Evolutionary conservation across 192 early-diverging fungal genomes (phyloP).

Genomic region (Rhizoclosmatium sp.): DNA sequence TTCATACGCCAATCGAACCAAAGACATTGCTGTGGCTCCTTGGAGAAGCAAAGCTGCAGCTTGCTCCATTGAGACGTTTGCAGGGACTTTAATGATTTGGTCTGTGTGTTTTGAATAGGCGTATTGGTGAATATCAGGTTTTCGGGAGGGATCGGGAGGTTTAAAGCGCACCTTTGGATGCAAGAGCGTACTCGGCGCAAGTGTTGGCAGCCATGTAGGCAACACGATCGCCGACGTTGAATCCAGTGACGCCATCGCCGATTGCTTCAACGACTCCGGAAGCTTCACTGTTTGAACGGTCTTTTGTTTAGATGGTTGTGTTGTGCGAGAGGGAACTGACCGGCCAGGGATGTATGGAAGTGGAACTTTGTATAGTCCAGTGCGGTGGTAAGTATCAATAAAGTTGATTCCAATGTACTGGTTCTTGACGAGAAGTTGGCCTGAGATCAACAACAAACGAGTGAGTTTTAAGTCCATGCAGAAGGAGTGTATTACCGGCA

Average conservation of each 20-base stretch:
- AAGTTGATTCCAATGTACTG: slow-evolving; percentile 83
- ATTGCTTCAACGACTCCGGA: slow-evolving; percentile 81
- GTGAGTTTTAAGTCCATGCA: neutral
- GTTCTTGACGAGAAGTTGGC: slow-evolving; percentile 78
- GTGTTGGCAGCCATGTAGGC: slow-evolving; percentile 68
- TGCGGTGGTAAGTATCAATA: slow-evolving; percentile 90
- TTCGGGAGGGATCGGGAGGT: neutral
- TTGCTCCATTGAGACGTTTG: slow-evolving; percentile 58
- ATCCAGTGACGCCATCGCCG: slow-evolving; percentile 64
- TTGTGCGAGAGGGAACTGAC: neutral
- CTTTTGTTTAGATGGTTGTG: neutral
- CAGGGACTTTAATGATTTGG: slow-evolving; percentile 50
- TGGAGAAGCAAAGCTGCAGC: slow-evolving; percentile 79
- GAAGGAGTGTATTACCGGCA: neutral
- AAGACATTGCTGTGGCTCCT: slow-evolving; percentile 77
- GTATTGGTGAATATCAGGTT: neutral
- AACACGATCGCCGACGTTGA: slow-evolving; percentile 84
- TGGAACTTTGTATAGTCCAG: slow-evolving; percentile 73
- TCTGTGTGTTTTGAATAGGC: slow-evolving; percentile 1
- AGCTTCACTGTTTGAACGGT: slow-evolving; percentile 63
- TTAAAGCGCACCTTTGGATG: slow-evolving; percentile 13
- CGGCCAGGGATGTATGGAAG: slow-evolving; percentile 77
- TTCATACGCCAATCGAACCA: slow-evolving; percentile 73
- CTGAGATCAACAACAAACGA: neutral
- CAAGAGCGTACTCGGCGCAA: slow-evolving; percentile 81